Base-by-base conservation (phyloP, 2,329 filamentous ascomycete genomes). In the Cladobotryum protrusum region DNA sequence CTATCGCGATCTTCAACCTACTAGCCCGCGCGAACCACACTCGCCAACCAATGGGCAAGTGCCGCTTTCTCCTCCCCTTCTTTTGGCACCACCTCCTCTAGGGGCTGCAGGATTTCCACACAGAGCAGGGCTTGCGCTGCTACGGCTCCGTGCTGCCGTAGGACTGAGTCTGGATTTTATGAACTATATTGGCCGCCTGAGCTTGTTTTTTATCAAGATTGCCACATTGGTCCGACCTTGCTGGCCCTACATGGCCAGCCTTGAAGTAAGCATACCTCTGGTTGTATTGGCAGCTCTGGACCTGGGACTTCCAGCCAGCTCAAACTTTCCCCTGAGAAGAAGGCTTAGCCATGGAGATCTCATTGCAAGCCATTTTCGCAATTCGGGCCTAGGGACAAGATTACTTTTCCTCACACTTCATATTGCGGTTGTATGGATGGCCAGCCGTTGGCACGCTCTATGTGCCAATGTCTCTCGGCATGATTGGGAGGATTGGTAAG, bases 281-380 rank as follows among this genome's bases (percentile, higher is more conserved):
- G 69, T 95, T 4, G 67, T 78, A 3, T 65, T 92, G 7, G 89
- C 88, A 8, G 81, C 78, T 1, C 58, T 89, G 12, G 88, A 91
- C 50, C 63, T 83, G n/a, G 74, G 69, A 18, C 57, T 76, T 33
- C 66, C 73, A 4, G 44, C 47, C 9, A 34, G 39, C 37, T 13
- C 36, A 7, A 48, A 12, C 20, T 11, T 43, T 39, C 17, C 33
- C 18, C 39, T 7, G 9, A 4, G 36, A 37, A 29, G 53, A 29
- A 50, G 55, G 20, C 47, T 52, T 34, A 47, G 49, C 34, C 49
- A 55, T 17, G 53, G 52, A 13, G 51, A 56, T 35, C 49, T 59
- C 14, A 50, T 56, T 39, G 47, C 53, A 19, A 43, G 42, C 14
- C 35, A 56, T 9, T 47, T 54, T 7, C 57, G 58, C n/a, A 56